Percentiles rank a stretch among this genome's conserved stretches.
Evolutionary conservation across 2,329 filamentous ascomycete species (phyloP).

Genomic region (Chalaropsis thielavioides): DNA sequence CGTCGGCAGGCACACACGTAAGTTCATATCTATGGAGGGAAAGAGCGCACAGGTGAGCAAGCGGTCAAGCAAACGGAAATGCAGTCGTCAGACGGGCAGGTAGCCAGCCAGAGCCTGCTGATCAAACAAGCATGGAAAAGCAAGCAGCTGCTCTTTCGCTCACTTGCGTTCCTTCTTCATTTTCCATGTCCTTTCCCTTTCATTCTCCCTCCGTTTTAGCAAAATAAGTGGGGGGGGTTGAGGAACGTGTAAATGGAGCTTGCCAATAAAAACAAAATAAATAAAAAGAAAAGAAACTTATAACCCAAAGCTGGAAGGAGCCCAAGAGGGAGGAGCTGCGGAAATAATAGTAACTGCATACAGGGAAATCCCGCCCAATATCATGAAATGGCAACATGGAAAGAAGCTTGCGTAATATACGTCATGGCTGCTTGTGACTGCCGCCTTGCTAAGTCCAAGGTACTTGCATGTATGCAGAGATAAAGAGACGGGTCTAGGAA

Average conservation of each 20-base stretch:
- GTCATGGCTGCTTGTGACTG: neutral
- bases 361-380: neutral
- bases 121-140: neutral
- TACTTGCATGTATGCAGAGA: neutral
- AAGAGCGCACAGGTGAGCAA: neutral
- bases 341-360: neutral
- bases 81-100: neutral
- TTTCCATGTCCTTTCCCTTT: neutral
- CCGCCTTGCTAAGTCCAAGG: neutral
- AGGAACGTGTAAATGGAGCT: neutral
- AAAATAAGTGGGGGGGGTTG: neutral
- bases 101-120: neutral
- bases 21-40: neutral
- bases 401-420: neutral
- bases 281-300: too few relatives aligned
- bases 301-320: too few relatives aligned
- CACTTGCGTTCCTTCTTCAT: neutral
- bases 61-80: neutral
- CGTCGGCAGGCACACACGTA: neutral
- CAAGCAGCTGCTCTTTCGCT: neutral
- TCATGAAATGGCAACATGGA: neutral
- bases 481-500: too few relatives aligned
- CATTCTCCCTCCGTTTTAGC: neutral
- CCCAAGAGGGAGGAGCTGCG: neutral
- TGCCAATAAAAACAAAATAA: too few relatives aligned